Percentiles rank a stretch among this genome's conserved stretches.
Conservation (phyloP, 2,329 filamentous ascomycete species). For the Exophiala sp. region DNA sequence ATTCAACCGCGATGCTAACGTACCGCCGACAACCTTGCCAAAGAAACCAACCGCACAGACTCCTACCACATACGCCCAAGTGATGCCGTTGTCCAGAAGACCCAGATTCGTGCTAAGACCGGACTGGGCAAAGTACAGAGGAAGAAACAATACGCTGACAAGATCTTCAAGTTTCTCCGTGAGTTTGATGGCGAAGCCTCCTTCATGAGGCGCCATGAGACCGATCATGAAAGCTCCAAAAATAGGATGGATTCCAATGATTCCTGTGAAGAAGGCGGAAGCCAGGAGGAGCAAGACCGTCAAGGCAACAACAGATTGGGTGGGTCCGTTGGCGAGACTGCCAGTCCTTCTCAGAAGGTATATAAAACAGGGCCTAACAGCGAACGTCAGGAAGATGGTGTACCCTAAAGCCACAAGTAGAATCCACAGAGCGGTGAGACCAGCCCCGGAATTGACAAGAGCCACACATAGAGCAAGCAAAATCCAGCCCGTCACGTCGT, state of each 20-base stretch:
- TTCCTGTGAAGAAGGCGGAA: conserved; percentile 79
- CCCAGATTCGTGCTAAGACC: conserved; percentile 84
- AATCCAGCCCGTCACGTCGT: conserved; percentile 89
- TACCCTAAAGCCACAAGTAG: conserved; percentile 70
- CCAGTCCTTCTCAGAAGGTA: conserved; percentile 68
- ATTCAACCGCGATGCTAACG: conserved; percentile 66
- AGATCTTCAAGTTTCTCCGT: conserved; percentile 93
- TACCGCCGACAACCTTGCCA: conserved; percentile 78
- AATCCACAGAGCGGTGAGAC: conserved; percentile 78
- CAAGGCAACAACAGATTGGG: conserved; percentile 74
- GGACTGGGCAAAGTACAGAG: conserved; percentile 88
- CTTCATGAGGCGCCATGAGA: conserved; percentile 64
- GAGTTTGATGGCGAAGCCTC: conserved; percentile 72
- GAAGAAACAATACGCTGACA: conserved; percentile 73
- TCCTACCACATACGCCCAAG: conserved; percentile 85
- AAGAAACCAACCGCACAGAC: conserved; percentile 75
- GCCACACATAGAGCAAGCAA: conserved; percentile 88
- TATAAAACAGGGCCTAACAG: conserved; percentile 66
- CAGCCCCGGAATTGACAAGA: conserved; percentile 78
- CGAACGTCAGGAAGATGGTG: conserved; percentile 66
- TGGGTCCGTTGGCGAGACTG: conserved; percentile 79
- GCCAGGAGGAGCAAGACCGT: conserved; percentile 72
- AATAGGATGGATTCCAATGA: conserved; percentile 90
- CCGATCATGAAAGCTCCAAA: conserved; percentile 90
- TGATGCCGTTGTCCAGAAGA: conserved; percentile 69